Base-by-base conservation (phyloP, 306 rosid species). In the Trifolium dubium region DNA sequence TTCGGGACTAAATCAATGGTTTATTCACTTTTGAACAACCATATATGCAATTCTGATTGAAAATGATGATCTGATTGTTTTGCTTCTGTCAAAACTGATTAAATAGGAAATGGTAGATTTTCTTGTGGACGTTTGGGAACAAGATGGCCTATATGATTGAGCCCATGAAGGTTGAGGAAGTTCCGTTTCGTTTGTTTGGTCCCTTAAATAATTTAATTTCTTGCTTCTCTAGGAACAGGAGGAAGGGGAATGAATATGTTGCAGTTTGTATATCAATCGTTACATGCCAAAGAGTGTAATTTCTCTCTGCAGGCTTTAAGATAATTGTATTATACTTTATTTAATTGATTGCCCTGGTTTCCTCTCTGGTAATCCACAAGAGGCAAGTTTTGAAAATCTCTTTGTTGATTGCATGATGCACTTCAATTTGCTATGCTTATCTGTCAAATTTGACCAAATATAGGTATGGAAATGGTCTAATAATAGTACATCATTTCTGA, bases 61-160 rank as follows among this genome's bases (percentile, higher is more conserved):
- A 67, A 18, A 13, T 53, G 34, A 31, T 71, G 6, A 29, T 65
- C 67, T 78, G 55, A 84, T 71, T 35, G 5, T 64, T 64, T 14
- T 82, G 19, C 31, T 35, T 18, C 12, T 55, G 7, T 67, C 13
- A 56, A 59, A 76, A 35, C 58, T 69, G 73, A 50, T 82, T 54
- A 73, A 73, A 61, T 83, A 94, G 97, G 99, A 91, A 89, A 93
- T 93, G 98, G 91, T 93, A 79, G 99, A 94, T 85, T 94, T 94
- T 82, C 96, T 92, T 59, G 99, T 88, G 78, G 99, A 92, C 65
- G 50, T 85, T 15, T 93, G 98, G 98, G 97, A 93, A 78, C 93
- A 92, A 75, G 98, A 93, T 51, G 98, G 97, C 63, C 81, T 93
- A 65, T 91, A 91, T 46, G 98, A 88, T 78, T 93, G 88, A 88